These are phyloP conservation scores for Gossypium schwendimanii DNA, from an alignment of 441 rosid species.

Conservation along the genomic window DNA sequence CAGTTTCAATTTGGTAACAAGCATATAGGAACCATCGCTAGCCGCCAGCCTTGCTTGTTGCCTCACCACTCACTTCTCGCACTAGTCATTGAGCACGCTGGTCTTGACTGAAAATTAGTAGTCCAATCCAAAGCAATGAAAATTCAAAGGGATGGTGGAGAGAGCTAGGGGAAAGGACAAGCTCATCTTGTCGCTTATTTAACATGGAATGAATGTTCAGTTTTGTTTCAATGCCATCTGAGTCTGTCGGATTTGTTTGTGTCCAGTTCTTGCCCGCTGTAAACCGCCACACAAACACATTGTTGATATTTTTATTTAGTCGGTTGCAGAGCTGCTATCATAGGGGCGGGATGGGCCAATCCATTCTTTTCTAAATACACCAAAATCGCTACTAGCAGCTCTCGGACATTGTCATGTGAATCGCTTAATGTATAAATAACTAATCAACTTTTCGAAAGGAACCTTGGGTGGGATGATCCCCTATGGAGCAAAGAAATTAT, in stretches of 20 bases:
- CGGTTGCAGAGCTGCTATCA: background rate
- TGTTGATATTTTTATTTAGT: background rate
- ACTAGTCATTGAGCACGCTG: background rate
- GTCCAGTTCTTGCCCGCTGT: background rate
- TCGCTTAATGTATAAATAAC: too few relatives aligned
- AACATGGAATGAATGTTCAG: background rate
- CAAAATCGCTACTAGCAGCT: too few relatives aligned
- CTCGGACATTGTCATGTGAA: too few relatives aligned
- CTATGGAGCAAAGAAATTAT: background rate
- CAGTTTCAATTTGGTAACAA: too few relatives aligned
- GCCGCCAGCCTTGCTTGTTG: background rate
- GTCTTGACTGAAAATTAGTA: background rate
- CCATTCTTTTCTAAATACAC: too few relatives aligned
- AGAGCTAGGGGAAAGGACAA: background rate
- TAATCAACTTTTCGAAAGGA: background rate
- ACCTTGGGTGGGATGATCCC: background rate
- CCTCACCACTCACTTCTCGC: background rate
- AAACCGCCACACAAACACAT: background rate
- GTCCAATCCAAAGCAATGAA: too few relatives aligned
- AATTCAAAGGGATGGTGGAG: too few relatives aligned
- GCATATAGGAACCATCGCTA: too few relatives aligned
- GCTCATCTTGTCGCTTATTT: too few relatives aligned
- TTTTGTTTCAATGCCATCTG: constrained; percentile 15
- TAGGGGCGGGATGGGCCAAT: constrained; percentile 4
- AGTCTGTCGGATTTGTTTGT: constrained; percentile 10